Conservation (phyloP, 345 rosid genomes). For the Cardiospermum halicacabum region DNA sequence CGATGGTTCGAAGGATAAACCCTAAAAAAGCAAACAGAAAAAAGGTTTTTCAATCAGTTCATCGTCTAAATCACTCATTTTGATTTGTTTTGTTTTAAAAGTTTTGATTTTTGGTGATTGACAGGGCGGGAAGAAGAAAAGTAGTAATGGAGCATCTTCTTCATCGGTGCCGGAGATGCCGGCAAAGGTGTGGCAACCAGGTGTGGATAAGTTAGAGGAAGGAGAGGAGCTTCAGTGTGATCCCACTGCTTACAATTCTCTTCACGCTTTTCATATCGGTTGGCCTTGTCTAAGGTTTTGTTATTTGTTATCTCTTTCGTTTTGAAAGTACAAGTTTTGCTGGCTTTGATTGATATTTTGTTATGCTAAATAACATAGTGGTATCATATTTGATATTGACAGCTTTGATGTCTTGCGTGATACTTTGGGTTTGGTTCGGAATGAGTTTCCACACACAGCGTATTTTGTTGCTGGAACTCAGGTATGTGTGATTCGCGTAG, state of each 20-base stretch:
- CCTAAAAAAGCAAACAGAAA: conserved; percentile 76
- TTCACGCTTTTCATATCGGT: conserved; percentile 83
- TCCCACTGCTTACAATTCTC: conserved; percentile 82
- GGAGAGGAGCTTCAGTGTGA: conserved; percentile 98
- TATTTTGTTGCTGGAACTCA: conserved; percentile 93
- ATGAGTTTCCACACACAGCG: conserved; percentile 77
- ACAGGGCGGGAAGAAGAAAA: conserved; percentile 47
- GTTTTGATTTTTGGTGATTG: not conserved
- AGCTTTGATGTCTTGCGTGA: conserved; percentile 86
- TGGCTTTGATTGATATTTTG: not conserved
- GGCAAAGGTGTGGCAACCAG: conserved; percentile 92
- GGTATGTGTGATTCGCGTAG: conserved; percentile 24
- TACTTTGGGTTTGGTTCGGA: conserved; percentile 76
- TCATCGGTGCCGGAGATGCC: conserved; percentile 52
- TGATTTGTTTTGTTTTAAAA: too few species aligned
- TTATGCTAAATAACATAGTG: too few species aligned
- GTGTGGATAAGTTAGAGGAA: conserved; percentile 89
- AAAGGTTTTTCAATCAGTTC: conserved; percentile 37
- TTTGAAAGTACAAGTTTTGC: not conserved
- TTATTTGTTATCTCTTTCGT: not conserved
- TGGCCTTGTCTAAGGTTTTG: conserved; percentile 94
- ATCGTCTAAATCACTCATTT: not conserved
- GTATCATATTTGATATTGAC: conserved; percentile 30
- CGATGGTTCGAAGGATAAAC: conserved; percentile 71
- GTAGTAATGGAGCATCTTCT: conserved; percentile 59